phyloP scores from a whole-genome alignment of 768 basidiomycete genomes.

The Pleurotus eryngii region DNA sequence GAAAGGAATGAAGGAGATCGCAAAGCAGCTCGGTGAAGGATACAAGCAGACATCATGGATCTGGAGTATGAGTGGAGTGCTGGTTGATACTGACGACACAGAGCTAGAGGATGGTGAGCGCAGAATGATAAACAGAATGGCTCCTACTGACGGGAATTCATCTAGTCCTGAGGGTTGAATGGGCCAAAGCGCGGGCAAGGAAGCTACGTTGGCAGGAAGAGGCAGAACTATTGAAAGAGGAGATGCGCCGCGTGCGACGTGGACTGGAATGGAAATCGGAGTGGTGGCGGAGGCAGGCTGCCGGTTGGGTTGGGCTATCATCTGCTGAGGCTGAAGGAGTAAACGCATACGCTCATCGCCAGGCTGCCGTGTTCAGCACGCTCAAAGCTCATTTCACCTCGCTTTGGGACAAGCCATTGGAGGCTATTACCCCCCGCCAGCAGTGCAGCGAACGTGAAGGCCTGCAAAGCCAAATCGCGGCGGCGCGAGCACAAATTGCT shows the following conservation, averaged over 20 bases:
- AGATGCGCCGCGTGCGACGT: constrained; percentile 5
- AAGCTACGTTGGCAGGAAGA: constrained; percentile 7
- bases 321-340: too few species aligned
- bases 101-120: not conserved
- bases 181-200: constrained; percentile 2
- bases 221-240: constrained; percentile 4
- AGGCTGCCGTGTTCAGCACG: not conserved
- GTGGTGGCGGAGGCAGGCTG: constrained; percentile 5
- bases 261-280: constrained; percentile 3
- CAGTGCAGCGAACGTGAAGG: too few species aligned
- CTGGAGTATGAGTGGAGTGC: not conserved
- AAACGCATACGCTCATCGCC: not conserved
- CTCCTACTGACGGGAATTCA: too few species aligned
- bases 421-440: too few species aligned
- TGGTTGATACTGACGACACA: not conserved
- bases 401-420: constrained; percentile 3
- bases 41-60: constrained; percentile 7
- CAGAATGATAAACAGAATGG: too few species aligned
- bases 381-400: not conserved
- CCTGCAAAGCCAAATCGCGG: too few species aligned
- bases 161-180: not conserved
- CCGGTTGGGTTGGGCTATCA: too few species aligned
- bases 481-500: too few species aligned
- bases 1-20: not conserved
- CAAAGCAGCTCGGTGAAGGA: constrained; percentile 1